phyloP scores from a whole-genome alignment of 2,329 filamentous ascomycete genomes.

The Aspergillus sp. region DNA sequence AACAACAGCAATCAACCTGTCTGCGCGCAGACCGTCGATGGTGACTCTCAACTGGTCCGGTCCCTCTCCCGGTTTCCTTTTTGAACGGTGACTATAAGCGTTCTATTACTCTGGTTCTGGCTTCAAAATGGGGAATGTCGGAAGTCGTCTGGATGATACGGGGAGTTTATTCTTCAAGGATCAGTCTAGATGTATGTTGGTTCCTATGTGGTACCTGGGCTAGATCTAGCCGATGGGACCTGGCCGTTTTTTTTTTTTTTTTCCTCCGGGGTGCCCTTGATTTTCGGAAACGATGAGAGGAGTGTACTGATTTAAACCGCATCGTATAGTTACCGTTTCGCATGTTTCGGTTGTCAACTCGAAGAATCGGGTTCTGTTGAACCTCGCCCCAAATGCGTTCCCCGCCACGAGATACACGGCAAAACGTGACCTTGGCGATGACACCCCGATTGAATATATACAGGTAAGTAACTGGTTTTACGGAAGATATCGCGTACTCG shows the following conservation, averaged over 20 bases:
- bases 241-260: background rate
- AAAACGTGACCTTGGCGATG: conserved; percentile 66
- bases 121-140: conserved; percentile 79
- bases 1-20: conserved; percentile 16
- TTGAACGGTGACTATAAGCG: conserved; percentile 20
- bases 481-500: too few relatives aligned
- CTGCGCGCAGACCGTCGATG: conserved; percentile 27
- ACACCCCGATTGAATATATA: conserved; percentile 75
- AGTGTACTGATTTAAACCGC: conserved; percentile 8
- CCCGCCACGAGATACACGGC: conserved; percentile 73
- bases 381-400: conserved; percentile 76
- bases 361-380: conserved; percentile 68
- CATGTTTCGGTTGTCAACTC: conserved; percentile 75
- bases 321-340: conserved; percentile 69
- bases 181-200: conserved; percentile 70
- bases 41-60: conserved; percentile 21
- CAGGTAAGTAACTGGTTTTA: conserved; percentile 55
- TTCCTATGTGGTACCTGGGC: background rate
- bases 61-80: conserved; percentile 19
- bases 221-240: background rate
- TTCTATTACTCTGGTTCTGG: conserved; percentile 4
- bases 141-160: conserved; percentile 75
- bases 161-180: conserved; percentile 80
- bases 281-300: background rate
- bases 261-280: background rate